Conservation (phyloP, 2,329 filamentous ascomycete species). For the Fusarium napiforme region DNA sequence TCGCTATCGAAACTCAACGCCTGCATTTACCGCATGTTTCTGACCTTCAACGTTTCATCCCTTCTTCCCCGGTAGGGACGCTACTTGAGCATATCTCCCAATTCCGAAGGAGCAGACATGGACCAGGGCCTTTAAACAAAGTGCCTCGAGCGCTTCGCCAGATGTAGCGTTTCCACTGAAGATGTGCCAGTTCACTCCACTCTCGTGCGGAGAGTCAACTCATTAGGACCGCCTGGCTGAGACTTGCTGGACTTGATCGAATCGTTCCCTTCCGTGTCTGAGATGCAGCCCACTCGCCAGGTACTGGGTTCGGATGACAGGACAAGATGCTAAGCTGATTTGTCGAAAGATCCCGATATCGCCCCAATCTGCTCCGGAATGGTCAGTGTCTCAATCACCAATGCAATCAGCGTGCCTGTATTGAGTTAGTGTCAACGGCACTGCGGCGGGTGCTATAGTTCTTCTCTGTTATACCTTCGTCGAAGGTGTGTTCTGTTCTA, state of each 20-base stretch:
- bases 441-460: background rate
- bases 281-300: conserved; percentile 20
- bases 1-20: conserved; percentile 17
- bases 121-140: conserved; percentile 25
- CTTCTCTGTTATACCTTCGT: background rate
- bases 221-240: background rate
- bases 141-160: conserved; percentile 32
- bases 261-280: conserved; percentile 16
- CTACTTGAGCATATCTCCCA: background rate
- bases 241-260: conserved; percentile 3
- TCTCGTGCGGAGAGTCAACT: conserved; percentile 36
- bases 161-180: conserved; percentile 31
- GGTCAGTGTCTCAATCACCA: background rate
- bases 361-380: background rate
- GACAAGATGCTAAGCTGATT: background rate
- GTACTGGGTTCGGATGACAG: conserved; percentile 6
- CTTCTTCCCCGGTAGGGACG: conserved; percentile 32
- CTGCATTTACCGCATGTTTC: conserved; percentile 20
- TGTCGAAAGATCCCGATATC: background rate
- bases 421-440: background rate
- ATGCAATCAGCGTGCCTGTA: background rate
- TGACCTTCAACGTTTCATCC: conserved; percentile 38
- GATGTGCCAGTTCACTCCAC: conserved; percentile 17
- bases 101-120: conserved; percentile 17
- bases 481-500: background rate